Evolutionary conservation across 139 green algal genomes (phyloP), one percentile per base, ranked within the genome.

Genomic region (Chlorella sp.): DNA sequence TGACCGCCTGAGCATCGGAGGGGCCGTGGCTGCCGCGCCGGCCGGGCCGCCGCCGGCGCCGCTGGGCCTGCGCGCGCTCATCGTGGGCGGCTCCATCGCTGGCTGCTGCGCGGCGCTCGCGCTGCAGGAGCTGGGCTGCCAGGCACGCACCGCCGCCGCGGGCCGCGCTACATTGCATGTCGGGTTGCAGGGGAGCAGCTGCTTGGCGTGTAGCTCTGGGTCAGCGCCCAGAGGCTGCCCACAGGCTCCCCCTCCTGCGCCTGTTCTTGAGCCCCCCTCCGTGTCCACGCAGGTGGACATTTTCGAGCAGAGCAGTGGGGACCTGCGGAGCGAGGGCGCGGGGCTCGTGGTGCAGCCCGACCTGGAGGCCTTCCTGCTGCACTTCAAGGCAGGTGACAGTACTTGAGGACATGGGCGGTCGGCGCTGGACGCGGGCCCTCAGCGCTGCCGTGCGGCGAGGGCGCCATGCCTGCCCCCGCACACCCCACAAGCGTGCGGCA

Each of bases 261-360:
- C 46, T 17, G 14, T 55, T 17, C 46, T 27, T 14, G 46, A 17
- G 14, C 17, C 14, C 46, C 46, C 17, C 14, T 17, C 46, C 17
- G 46, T 14, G 14, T 63, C 14, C 25, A 12, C 55, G 23, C 55
- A 63, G 55, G 55, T 63, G 23, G 55, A 63, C 21, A 25, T 63
- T 8, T 63, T 63, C 17, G 55, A 63, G 55, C 55, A 25, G 21
- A 63, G 55, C 55, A 63, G 55, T 25, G 8, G 25, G 21, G 55
- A 63, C 21, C 55, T 63, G 55, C 21, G 33, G 55, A 38, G 23
- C 55, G 8, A 33, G 55, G 55, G 55, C 21, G 55, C 55, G 55
- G 55, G 55, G 55, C 55, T 63, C 21, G 55, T 63, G 55, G 21
- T 63, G 19, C 55, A 63, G 55, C 55, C 55, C 21, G 55, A 63